Base-by-base conservation (phyloP, 2,329 filamentous ascomycete species). In the Daldinia sp. region DNA sequence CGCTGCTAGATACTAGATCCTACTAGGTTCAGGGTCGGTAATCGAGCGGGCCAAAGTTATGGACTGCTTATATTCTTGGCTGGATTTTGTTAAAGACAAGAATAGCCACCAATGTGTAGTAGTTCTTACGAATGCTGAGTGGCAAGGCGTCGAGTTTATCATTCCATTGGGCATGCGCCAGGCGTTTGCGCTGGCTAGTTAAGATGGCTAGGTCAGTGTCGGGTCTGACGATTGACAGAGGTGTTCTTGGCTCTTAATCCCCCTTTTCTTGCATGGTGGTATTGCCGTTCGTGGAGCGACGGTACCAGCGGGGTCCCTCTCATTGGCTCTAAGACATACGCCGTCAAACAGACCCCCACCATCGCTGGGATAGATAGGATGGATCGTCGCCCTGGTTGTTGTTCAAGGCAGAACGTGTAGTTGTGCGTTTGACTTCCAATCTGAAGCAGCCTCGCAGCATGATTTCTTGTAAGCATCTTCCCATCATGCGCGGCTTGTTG, bases 251-350 rank as follows among this genome's bases (percentile, higher is more conserved):
- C 69, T 60, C 46, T 65, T 50, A 44, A 63, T 55, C 74, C 73
- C 73, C 74, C 74, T 37, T 54, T 75, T 68, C 68, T 60, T 74
- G 72, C 66, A 71, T 71, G 64, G 65, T 44, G 60, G 62, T 62
- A 53, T 64, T 63, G 55, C 63, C 59, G 66, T 63, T 71, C 67
- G 60, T 68, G 44, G 53, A 63, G 54, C 55, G 60, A 68, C 66
- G 57, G 64, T 51, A 72, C 63, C 30, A 61, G 33, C 30, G 54
- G 12, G 57, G 60, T 30, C n/a, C 50, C 63, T 66, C 67, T 74
- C 59, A 75, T 72, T 73, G 71, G 68, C 57, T 63, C 28, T 68
- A 62, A 69, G 61, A 66, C 60, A 71, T 48, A 68, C 67, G 69
- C 72, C 64, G 62, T 65, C 69, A 58, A 65, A 72, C 68, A 68